Conservation (phyloP, 805 yeast genomes). For the Suhomyces prunicola region DNA sequence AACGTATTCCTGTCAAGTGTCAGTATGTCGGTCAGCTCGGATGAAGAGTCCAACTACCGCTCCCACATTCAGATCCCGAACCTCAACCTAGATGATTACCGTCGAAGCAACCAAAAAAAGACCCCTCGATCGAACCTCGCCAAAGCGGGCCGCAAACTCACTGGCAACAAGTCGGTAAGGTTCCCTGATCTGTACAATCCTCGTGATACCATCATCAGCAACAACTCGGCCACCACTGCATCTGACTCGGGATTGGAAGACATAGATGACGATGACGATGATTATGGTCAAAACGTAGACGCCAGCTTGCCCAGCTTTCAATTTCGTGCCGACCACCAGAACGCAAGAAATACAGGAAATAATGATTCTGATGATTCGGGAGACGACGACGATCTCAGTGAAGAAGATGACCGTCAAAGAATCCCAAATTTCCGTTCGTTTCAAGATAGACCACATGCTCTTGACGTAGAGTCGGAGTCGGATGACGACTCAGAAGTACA, state of each 20-base stretch:
- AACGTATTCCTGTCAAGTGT: not conserved
- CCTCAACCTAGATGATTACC: constrained; percentile 17
- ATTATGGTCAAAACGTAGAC: constrained; percentile 3
- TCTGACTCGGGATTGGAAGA: constrained; percentile 14
- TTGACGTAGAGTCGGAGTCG: constrained; percentile 7
- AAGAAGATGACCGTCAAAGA: not conserved
- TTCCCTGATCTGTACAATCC: constrained; percentile 27
- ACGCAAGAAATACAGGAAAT: constrained; percentile 8
- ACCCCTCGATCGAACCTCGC: constrained; percentile 22
- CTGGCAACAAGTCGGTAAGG: constrained; percentile 22
- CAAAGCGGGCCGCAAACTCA: constrained; percentile 22
- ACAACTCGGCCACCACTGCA: constrained; percentile 21
- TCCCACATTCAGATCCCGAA: constrained; percentile 32
- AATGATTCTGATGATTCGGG: constrained; percentile 8
- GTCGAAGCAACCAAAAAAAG: constrained; percentile 15
- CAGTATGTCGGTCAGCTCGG: constrained; percentile 17
- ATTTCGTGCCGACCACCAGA: constrained; percentile 5
- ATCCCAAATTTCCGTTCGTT: constrained; percentile 5
- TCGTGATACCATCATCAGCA: constrained; percentile 27
- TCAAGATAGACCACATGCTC: not conserved
- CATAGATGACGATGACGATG: not conserved
- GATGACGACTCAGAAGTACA: constrained; percentile 4
- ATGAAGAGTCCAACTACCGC: constrained; percentile 25
- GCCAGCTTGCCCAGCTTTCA: constrained; percentile 22
- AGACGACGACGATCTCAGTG: not conserved